phyloP scores from a whole-genome alignment of 2,329 filamentous ascomycete species.

The Fusarium praegraminearum region DNA sequence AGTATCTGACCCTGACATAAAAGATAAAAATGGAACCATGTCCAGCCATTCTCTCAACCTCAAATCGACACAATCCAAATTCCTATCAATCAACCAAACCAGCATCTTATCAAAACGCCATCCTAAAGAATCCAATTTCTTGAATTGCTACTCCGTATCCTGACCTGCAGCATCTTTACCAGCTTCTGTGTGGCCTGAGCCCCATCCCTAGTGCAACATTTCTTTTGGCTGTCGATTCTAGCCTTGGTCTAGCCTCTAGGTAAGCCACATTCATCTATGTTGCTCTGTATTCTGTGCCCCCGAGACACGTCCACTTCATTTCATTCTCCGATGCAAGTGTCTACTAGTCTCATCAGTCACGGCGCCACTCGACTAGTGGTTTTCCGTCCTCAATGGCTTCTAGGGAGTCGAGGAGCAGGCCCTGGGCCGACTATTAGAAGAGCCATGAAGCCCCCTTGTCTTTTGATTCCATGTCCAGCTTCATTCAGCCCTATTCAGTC shows the following conservation, averaged over 20 bases:
- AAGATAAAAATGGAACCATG: conserved; percentile 23
- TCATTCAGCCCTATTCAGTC: conserved; percentile 21
- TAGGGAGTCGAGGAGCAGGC: conserved; percentile 24
- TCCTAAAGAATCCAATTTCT: conserved; percentile 38
- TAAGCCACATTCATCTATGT: conserved; percentile 40
- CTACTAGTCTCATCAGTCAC: conserved; percentile 36
- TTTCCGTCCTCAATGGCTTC: conserved; percentile 36
- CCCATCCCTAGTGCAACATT: conserved; percentile 35
- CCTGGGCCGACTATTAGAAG: conserved; percentile 39
- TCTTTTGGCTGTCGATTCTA: conserved; percentile 33
- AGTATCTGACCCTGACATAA: not conserved
- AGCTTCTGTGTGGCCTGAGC: conserved; percentile 12
- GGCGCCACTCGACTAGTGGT: conserved; percentile 44
- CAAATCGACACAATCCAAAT: conserved; percentile 19
- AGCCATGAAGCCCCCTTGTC: conserved; percentile 35
- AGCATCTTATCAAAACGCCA: conserved; percentile 17
- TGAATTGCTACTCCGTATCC: conserved; percentile 5
- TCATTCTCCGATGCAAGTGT: conserved; percentile 37
- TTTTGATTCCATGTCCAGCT: conserved; percentile 5
- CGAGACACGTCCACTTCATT: conserved; percentile 44
- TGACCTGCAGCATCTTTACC: conserved; percentile 13
- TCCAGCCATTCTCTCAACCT: conserved; percentile 24
- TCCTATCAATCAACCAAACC: conserved; percentile 19
- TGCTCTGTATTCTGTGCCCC: conserved; percentile 25
- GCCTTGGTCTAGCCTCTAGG: conserved; percentile 35